These are phyloP conservation scores for Hymenoscyphus occultus DNA, from an alignment of 2,329 filamentous ascomycete genomes.

Conservation along the genomic window DNA sequence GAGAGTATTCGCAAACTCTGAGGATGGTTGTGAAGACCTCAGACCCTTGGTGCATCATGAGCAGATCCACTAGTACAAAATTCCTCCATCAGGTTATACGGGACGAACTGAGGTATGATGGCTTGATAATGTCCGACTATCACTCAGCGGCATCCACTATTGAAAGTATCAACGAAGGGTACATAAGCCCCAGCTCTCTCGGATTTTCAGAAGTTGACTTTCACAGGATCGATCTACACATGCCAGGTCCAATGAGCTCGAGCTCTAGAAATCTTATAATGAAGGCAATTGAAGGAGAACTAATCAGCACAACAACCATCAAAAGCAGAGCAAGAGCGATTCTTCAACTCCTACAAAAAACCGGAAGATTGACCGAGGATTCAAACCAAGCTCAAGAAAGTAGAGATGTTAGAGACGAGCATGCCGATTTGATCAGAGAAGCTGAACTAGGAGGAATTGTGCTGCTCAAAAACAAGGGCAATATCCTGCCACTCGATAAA, in stretches of 20 bases:
- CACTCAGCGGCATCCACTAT: slow-evolving; percentile 32
- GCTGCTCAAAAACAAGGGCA: slow-evolving; percentile 57
- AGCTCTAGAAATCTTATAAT: slow-evolving; percentile 21
- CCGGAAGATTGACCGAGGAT: slow-evolving; percentile 8
- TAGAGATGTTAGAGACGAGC: slow-evolving; percentile 25
- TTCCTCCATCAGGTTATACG: too few relatives aligned
- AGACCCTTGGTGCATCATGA: slow-evolving; percentile 36
- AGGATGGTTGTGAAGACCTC: slow-evolving; percentile 34
- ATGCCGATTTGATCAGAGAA: slow-evolving; percentile 46
- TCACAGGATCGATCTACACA: slow-evolving; percentile 36
- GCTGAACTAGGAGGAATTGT: slow-evolving; percentile 59
- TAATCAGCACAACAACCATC: slow-evolving; percentile 14
- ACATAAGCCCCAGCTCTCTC: not conserved
- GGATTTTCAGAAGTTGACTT: slow-evolving; percentile 17
- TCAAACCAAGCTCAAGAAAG: slow-evolving; percentile 11
- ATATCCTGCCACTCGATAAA: slow-evolving; percentile 46
- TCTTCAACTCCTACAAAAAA: slow-evolving; percentile 16
- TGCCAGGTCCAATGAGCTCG: slow-evolving; percentile 39
- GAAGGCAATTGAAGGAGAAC: slow-evolving; percentile 5
- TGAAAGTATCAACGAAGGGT: slow-evolving; percentile 33
- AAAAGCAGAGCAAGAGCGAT: slow-evolving; percentile 13
- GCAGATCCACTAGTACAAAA: slow-evolving; percentile 30
- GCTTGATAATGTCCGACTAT: slow-evolving; percentile 37
- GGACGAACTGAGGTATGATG: slow-evolving; percentile 35
- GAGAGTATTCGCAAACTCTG: slow-evolving; percentile 33